A percentile compares a stretch with the other conserved stretches of the same genome.
phyloP scores from a whole-genome alignment of 352 stramenopile genomes.

The Globisporangium mamillatum region DNA sequence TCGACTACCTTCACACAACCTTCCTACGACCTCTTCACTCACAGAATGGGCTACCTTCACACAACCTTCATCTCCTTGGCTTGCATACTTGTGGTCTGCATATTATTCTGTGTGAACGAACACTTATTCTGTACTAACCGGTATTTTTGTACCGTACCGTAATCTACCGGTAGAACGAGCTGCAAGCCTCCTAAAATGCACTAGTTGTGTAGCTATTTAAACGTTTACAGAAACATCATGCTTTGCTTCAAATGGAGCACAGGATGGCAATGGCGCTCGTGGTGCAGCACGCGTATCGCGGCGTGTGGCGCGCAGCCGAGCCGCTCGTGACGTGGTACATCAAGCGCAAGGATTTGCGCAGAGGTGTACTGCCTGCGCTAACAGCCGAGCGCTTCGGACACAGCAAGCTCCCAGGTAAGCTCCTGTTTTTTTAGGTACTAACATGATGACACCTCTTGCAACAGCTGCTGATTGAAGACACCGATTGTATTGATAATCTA shows the following conservation, averaged over 20 bases:
- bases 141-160: too few species aligned
- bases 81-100: too few species aligned
- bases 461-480: not conserved
- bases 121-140: too few species aligned
- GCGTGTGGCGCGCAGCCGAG: constrained; percentile 45
- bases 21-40: too few species aligned
- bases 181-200: too few species aligned
- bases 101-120: too few species aligned
- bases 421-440: not conserved
- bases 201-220: not conserved
- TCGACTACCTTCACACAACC: too few species aligned
- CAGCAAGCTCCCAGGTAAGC: constrained; percentile 34
- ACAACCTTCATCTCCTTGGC: too few species aligned
- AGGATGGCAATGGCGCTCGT: constrained; percentile 15
- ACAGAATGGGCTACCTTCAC: too few species aligned
- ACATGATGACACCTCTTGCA: not conserved
- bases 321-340: constrained; percentile 59
- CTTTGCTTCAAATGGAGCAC: not conserved
- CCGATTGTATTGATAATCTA: too few species aligned
- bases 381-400: constrained; percentile 58
- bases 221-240: not conserved
- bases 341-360: constrained; percentile 40
- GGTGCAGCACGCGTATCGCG: constrained; percentile 55
- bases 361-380: constrained; percentile 28
- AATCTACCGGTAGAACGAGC: too few species aligned